Base-by-base conservation (phyloP, 139 green algal species). In the Raphidocelis subcapitata region DNA sequence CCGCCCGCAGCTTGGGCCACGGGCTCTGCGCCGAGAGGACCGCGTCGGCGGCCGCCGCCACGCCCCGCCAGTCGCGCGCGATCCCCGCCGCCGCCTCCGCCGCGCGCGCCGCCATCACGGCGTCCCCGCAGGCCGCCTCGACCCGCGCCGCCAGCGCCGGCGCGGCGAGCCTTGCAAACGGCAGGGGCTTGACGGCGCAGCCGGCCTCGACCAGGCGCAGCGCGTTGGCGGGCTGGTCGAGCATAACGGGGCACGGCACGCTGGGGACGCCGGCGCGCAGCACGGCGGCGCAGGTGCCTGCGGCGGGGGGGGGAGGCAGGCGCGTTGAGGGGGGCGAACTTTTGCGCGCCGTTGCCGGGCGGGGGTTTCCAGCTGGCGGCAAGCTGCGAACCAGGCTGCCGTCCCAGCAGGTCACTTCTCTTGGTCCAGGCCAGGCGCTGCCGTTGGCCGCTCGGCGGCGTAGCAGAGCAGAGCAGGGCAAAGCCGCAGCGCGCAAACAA, bases 171-270 rank as follows among this genome's bases (percentile, higher is more conserved):
- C 8, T 18, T 61, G 52, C 52, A 32, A 12, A 61, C 52, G 21
- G 52, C 52, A 26, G 23, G 23, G 12, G 52, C 23, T n/a, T 26
- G 52, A 23, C 23, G 24, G 67, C 67, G 33, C 64, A 55, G 26
- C 67, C 67, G 12, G 67, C 67, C 35, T 74, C 67, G 3, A 66
- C 35, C n/a, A 74, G 52, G 3, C 67, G 14, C 2, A 44, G 26
- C 28, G 67, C 67, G 15, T 66, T 62, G 18, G 41, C 54, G 15
- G 67, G 67, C 56, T 74, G 67, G 52, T 74, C 67, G 31, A 74
- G n/a, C 67, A 74, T 74, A 0, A 74, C 67, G 55, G 67, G 67
- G 37, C 67, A 74, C 3, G 69, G 69, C 41, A 75, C 41, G 4
- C 55, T 61, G 1, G 56, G 56, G 16, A 67, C 46, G 35, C 69